Evolutionary conservation across 129 eudicot species (phyloP).

Genomic region (Flaveria brownii): DNA sequence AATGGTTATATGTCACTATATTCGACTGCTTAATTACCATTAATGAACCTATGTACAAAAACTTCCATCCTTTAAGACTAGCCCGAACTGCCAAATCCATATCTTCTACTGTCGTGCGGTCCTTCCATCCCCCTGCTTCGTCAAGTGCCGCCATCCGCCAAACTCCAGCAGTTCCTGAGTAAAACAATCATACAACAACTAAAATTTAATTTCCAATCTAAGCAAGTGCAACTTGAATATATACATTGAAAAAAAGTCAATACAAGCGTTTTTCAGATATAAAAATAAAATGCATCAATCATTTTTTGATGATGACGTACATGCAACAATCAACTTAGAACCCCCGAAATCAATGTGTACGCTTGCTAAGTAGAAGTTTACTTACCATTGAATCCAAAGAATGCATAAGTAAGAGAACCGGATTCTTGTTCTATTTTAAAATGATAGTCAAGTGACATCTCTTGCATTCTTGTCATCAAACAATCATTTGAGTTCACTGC

Average conservation of each 20-base stretch:
- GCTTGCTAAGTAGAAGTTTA: neutral
- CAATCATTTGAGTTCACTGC: slow-evolving; percentile 82
- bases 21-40: slow-evolving; percentile 50
- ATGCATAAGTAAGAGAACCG: slow-evolving; percentile 64
- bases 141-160: slow-evolving; percentile 23
- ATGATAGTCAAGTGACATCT: slow-evolving; percentile 83
- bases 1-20: neutral
- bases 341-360: neutral
- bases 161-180: slow-evolving; percentile 6
- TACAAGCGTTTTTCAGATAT: too few species aligned
- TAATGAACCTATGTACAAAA: slow-evolving; percentile 69
- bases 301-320: too few species aligned
- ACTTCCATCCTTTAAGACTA: slow-evolving; percentile 83
- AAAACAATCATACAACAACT: neutral
- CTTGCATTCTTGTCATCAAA: slow-evolving; percentile 90
- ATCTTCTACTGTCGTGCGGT: slow-evolving; percentile 19
- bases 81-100: slow-evolving; percentile 35
- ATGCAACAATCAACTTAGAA: neutral
- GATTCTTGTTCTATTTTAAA: slow-evolving; percentile 85
- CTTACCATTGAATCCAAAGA: slow-evolving; percentile 79
- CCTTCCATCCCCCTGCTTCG: slow-evolving; percentile 23
- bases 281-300: too few species aligned
- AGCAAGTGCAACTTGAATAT: neutral
- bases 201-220: neutral
- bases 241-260: neutral